Conservation (phyloP, 371 early-diverging fungal genomes). For the Circinella minor region DNA sequence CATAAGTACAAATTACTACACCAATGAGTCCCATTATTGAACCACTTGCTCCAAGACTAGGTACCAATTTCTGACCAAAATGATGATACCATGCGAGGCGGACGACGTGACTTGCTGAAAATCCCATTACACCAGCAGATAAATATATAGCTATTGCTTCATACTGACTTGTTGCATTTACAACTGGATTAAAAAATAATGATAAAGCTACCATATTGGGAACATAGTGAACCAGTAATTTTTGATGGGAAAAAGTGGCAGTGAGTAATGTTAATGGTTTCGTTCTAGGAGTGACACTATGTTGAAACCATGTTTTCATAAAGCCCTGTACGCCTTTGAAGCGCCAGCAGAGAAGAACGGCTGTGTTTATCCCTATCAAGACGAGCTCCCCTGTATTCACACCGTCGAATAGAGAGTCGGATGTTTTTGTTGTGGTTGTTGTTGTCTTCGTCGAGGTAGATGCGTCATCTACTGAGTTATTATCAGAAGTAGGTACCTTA, state of each 20-base stretch:
- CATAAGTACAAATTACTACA: neutral
- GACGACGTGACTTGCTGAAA: neutral
- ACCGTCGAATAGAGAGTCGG: too few relatives aligned
- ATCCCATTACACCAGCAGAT: neutral
- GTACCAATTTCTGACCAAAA: neutral
- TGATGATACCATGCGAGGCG: neutral
- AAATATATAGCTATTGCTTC: neutral
- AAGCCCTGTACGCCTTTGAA: neutral
- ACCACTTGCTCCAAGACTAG: conserved; percentile 2
- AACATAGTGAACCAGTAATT: neutral
- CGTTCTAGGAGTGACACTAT: neutral
- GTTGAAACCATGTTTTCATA: neutral
- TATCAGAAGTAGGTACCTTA: too few relatives aligned
- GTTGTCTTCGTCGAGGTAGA: too few relatives aligned
- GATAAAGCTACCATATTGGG: neutral
- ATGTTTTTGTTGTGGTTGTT: too few relatives aligned
- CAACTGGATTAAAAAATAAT: neutral
- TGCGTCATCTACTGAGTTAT: too few relatives aligned
- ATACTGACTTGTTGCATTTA: neutral
- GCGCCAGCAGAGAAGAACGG: neutral
- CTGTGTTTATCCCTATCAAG: neutral
- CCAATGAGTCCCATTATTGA: neutral
- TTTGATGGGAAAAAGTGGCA: neutral
- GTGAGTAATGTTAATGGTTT: neutral
- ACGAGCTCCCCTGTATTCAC: neutral